Percentiles rank a stretch among this genome's conserved stretches.
Evolutionary conservation across 352 stramenopile genomes (phyloP).

Genomic region (Phytophthora constricta): DNA sequence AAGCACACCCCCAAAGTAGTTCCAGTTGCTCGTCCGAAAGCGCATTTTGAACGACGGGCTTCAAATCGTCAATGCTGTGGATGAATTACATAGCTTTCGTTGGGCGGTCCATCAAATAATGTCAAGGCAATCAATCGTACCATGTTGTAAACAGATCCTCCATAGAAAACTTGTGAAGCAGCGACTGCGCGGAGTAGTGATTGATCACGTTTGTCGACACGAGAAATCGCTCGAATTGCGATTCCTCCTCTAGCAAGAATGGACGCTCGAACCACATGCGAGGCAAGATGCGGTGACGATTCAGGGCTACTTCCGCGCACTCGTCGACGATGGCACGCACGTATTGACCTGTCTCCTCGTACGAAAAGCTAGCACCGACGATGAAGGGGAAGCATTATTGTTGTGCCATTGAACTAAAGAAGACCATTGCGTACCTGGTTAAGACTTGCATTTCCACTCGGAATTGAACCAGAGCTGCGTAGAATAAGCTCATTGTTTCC

Average conservation of each 20-base stretch:
- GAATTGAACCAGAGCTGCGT: constrained; percentile 69
- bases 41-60: constrained; percentile 41
- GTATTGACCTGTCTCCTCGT: constrained; percentile 43
- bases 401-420: background rate
- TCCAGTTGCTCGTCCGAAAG: constrained; percentile 49
- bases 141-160: constrained; percentile 58
- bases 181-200: constrained; percentile 66
- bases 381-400: background rate
- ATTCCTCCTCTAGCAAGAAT: constrained; percentile 80
- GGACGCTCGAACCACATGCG: constrained; percentile 78
- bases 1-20: constrained; percentile 58
- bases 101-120: background rate
- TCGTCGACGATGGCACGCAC: constrained; percentile 62
- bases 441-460: constrained; percentile 55
- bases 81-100: constrained; percentile 6
- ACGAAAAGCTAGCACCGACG: constrained; percentile 36
- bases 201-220: constrained; percentile 72
- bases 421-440: too few species aligned
- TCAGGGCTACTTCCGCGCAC: constrained; percentile 58
- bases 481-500: constrained; percentile 45
- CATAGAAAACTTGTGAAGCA: constrained; percentile 71
- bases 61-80: constrained; percentile 45
- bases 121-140: constrained; percentile 26
- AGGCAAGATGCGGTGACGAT: constrained; percentile 50
- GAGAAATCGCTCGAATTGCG: constrained; percentile 75